Conservation (phyloP, 306 rosid genomes). For the Benincasa hispida region DNA sequence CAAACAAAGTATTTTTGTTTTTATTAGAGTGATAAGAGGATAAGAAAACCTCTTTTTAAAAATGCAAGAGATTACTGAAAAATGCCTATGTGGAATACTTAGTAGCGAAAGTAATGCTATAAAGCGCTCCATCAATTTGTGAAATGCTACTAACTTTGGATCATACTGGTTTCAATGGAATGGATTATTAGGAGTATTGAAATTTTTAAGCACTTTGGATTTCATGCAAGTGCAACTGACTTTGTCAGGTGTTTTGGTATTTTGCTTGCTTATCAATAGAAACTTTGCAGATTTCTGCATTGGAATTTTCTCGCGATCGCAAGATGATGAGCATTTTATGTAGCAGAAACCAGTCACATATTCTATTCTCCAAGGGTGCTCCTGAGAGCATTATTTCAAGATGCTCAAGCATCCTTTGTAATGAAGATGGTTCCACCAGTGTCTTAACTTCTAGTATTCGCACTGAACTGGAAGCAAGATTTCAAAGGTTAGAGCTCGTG, state of each 20-base stretch:
- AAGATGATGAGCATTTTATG: conserved; percentile 98
- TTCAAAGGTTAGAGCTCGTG: conserved; percentile 47
- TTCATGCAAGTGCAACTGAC: not conserved
- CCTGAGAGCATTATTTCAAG: conserved; percentile 86
- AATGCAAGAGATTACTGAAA: not conserved
- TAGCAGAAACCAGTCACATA: conserved; percentile 63
- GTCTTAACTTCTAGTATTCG: conserved; percentile 62
- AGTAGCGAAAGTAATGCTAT: not conserved
- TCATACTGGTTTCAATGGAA: not conserved
- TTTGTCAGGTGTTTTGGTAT: not conserved
- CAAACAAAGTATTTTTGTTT: not conserved
- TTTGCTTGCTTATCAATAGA: conserved; percentile 9
- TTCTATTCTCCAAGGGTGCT: conserved; percentile 88
- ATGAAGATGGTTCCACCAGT: conserved; percentile 53
- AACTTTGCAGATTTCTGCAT: conserved; percentile 53
- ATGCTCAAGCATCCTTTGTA: conserved; percentile 73
- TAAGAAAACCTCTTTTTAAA: not conserved
- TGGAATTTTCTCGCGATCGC: conserved; percentile 89
- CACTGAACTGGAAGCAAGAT: conserved; percentile 62
- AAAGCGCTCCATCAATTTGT: not conserved
- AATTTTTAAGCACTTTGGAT: not conserved
- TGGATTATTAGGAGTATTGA: not conserved
- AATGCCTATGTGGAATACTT: not conserved
- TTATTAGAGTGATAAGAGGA: not conserved
- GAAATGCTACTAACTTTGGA: not conserved